These are phyloP conservation scores for Trypanosoma melophagium DNA, from an alignment of 208 protist genomes.

Conservation along the genomic window DNA sequence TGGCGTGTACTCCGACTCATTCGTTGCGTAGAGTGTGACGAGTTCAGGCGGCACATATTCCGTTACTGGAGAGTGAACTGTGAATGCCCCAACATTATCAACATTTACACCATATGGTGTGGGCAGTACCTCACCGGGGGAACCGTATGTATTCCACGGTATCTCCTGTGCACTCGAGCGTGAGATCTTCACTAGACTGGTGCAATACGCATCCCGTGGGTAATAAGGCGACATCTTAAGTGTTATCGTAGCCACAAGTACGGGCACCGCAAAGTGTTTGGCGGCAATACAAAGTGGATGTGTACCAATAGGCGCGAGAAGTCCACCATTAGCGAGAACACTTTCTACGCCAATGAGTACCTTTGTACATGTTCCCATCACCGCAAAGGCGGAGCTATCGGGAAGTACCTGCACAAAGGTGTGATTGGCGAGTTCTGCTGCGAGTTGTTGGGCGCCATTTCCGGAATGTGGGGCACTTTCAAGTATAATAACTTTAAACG, in stretches of 20 bases:
- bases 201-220: constrained; percentile 91
- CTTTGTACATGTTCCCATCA: constrained; percentile 98
- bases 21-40: constrained; percentile 96
- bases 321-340: constrained; percentile 97
- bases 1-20: constrained; percentile 91
- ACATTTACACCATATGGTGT: constrained; percentile 36
- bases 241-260: constrained; percentile 94
- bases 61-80: constrained; percentile 91
- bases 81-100: constrained; percentile 40
- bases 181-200: constrained; percentile 79
- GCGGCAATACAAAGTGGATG: constrained; percentile 95
- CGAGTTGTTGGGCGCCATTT: constrained; percentile 67
- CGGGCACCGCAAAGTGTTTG: constrained; percentile 93
- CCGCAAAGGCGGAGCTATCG: constrained; percentile 95
- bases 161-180: constrained; percentile 74
- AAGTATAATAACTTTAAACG: constrained; percentile 94
- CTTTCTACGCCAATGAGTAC: constrained; percentile 93
- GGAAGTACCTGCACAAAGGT: constrained; percentile 93
- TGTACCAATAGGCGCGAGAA: constrained; percentile 92
- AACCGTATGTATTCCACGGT: constrained; percentile 81
- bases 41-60: constrained; percentile 98
- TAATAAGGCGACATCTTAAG: constrained; percentile 97
- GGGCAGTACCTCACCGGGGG: constrained; percentile 62
- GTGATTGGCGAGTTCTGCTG: constrained; percentile 59
- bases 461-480: constrained; percentile 82